Evolutionary conservation across 2,329 filamentous ascomycete genomes (phyloP).

Genomic region (Didymella lethalis): DNA sequence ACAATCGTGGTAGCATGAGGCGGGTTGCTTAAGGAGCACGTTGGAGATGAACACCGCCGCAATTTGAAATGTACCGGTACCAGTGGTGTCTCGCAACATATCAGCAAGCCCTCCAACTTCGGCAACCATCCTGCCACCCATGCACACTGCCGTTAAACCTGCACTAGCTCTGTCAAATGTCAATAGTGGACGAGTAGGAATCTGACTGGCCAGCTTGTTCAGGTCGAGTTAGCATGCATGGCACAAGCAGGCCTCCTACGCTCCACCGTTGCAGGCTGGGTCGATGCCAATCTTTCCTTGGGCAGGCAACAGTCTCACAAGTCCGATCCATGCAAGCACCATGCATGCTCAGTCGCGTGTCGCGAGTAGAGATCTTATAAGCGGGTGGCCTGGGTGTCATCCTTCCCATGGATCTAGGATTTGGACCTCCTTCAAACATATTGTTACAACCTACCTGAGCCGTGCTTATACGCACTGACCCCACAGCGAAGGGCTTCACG

Average conservation of each 20-base stretch:
- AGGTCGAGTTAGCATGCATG: not conserved
- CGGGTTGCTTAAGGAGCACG: not conserved
- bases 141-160: not conserved
- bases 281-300: conserved; percentile 6
- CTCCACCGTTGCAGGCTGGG: conserved; percentile 1
- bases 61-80: not conserved
- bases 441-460: not conserved
- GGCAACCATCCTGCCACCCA: not conserved
- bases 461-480: not conserved
- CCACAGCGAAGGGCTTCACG: not conserved
- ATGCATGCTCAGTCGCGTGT: not conserved
- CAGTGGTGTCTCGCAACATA: not conserved
- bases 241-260: not conserved
- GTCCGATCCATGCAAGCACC: not conserved
- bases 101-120: not conserved
- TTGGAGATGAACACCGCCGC: not conserved
- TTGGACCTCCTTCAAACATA: not conserved
- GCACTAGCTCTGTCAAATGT: conserved; percentile 1
- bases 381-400: conserved; percentile 7
- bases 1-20: not conserved
- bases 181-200: not conserved
- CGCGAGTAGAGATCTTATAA: not conserved
- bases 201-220: not conserved
- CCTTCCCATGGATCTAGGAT: conserved; percentile 1
- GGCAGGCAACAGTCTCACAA: conserved; percentile 1